A percentile compares a stretch with the other conserved stretches of the same genome.
Evolutionary conservation across 208 protist genomes (phyloP).

Genomic region (Acanthamoeba polyphaga): DNA sequence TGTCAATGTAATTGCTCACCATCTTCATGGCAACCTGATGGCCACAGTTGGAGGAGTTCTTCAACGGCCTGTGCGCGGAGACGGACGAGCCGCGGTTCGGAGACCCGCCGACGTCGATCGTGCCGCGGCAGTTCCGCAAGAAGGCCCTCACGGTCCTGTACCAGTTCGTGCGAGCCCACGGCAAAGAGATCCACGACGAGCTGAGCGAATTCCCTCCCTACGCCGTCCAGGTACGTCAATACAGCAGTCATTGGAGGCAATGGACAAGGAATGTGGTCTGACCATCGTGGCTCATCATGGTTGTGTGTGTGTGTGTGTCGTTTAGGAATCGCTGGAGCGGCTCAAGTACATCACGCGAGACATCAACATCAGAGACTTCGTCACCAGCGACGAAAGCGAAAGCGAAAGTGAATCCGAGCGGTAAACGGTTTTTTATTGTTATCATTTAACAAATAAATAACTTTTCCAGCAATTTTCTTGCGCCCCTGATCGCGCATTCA

Average conservation of each 20-base stretch:
- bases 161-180: slow-evolving; percentile 2
- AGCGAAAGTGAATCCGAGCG: background rate
- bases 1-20: too few relatives aligned
- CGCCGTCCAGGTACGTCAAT: background rate
- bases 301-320: too few relatives aligned
- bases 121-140: slow-evolving; percentile 54
- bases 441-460: background rate
- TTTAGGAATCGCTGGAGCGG: slow-evolving; percentile 10
- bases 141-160: background rate
- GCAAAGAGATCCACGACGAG: slow-evolving; percentile 6
- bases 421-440: background rate
- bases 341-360: slow-evolving; percentile 43
- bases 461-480: slow-evolving; percentile 8
- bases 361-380: background rate
- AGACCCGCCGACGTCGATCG: slow-evolving; percentile 50
- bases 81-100: slow-evolving; percentile 19
- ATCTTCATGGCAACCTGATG: background rate
- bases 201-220: slow-evolving; percentile 26
- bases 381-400: background rate
- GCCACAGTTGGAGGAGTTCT: background rate
- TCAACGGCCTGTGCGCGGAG: background rate
- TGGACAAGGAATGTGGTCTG: background rate
- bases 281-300: background rate
- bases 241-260: too few relatives aligned
- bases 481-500: background rate